Evolutionary conservation across 2,329 filamentous ascomycete genomes (phyloP).

Genomic region (Aspergillus sp.): DNA sequence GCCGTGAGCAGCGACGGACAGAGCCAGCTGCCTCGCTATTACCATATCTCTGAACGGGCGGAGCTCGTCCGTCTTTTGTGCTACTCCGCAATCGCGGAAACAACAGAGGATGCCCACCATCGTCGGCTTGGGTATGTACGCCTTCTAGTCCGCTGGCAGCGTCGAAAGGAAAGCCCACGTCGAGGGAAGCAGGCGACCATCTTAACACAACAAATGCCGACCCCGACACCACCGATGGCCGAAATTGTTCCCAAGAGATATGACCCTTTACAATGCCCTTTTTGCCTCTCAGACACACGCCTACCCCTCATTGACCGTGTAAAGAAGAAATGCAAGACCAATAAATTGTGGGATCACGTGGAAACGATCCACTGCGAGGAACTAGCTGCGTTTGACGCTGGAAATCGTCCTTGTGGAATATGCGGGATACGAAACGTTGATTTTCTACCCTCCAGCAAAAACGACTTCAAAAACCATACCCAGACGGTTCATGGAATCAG

Average conservation of each 20-base stretch:
- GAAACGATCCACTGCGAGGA: slow-evolving; percentile 15
- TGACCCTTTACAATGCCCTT: slow-evolving; percentile 14
- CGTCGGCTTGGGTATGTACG: slow-evolving; percentile 4
- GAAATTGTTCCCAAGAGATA: slow-evolving; percentile 6
- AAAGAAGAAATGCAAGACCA: slow-evolving; percentile 15
- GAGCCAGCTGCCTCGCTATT: not conserved
- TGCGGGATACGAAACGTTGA: slow-evolving; percentile 6
- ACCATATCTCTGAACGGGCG: slow-evolving; percentile 13
- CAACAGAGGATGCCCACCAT: slow-evolving; percentile 7
- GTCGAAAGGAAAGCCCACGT: slow-evolving; percentile 9
- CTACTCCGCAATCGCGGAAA: slow-evolving; percentile 4
- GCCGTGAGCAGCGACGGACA: no score
- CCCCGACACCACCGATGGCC: not conserved
- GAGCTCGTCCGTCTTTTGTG: slow-evolving; percentile 11
- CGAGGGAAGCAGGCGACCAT: slow-evolving; percentile 4
- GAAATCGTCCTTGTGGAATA: slow-evolving; percentile 7
- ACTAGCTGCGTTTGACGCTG: slow-evolving; percentile 12
- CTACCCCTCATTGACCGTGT: slow-evolving; percentile 5
- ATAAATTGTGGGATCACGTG: slow-evolving; percentile 19
- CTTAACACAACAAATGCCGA: not conserved
- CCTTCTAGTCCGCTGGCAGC: slow-evolving; percentile 13
- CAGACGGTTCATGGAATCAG: slow-evolving; percentile 12
- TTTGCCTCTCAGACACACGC: slow-evolving; percentile 10
- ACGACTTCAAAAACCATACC: slow-evolving; percentile 13
- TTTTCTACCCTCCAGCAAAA: slow-evolving; percentile 3